Percentiles rank a stretch among this genome's conserved stretches.
Conservation (phyloP, 163 green algal genomes). For the Scenedesmus sp. region DNA sequence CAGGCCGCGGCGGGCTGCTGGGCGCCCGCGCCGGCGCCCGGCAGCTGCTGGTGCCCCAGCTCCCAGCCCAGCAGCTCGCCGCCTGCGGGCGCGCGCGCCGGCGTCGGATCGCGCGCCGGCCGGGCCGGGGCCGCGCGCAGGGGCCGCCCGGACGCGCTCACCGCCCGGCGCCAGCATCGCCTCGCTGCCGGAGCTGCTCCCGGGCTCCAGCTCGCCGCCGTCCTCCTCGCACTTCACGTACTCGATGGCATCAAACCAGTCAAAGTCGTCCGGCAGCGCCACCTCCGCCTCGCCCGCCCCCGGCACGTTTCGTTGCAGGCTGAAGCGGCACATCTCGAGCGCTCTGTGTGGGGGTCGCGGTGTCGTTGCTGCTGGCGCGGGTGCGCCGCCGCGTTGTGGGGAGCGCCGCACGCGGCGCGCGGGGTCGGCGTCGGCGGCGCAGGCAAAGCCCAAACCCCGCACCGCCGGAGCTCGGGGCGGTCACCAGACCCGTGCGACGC, state of each 20-base stretch:
- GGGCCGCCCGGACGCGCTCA: too few species aligned
- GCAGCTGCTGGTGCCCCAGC: too few species aligned
- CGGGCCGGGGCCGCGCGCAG: too few species aligned
- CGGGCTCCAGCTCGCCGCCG: background rate
- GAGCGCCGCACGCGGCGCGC: too few species aligned
- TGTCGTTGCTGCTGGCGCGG: too few species aligned
- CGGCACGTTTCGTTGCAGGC: background rate
- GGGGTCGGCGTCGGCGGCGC: too few species aligned
- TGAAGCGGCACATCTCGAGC: background rate
- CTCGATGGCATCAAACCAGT: conserved; percentile 43
- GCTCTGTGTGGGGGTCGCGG: background rate
- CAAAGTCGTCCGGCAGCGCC: background rate
- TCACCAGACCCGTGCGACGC: too few species aligned
- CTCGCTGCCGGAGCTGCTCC: conserved; percentile 13
- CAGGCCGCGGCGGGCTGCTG: too few species aligned
- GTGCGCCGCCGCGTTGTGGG: too few species aligned
- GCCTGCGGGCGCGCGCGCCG: background rate
- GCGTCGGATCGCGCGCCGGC: background rate
- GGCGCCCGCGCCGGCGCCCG: too few species aligned
- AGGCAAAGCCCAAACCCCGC: too few species aligned
- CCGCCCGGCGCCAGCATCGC: background rate
- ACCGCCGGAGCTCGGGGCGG: too few species aligned
- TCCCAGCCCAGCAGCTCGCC: background rate
- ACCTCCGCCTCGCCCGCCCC: background rate
- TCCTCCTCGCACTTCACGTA: conserved; percentile 10